Evolutionary conservation across 2,329 filamentous ascomycete species (phyloP).

Genomic region (Pyricularia pennisetigena): DNA sequence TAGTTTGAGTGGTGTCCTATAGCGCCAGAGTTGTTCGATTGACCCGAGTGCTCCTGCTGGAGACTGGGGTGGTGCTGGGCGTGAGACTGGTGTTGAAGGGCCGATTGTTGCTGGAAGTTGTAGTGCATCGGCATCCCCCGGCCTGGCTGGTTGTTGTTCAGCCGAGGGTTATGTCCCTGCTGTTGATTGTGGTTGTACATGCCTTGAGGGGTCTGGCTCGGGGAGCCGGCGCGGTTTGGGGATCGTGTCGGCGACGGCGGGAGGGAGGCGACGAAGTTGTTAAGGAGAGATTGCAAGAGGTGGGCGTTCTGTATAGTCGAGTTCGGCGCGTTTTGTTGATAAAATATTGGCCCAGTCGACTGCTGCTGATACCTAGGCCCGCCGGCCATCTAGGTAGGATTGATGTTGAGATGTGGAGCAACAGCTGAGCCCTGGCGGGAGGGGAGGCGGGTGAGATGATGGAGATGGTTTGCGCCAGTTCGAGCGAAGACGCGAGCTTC

Average conservation of each 20-base stretch:
- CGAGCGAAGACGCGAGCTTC: conserved; percentile 1
- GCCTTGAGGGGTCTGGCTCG: conserved; percentile 27
- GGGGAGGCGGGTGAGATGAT: not conserved
- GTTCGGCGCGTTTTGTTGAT: conserved; percentile 41
- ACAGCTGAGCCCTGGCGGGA: conserved; percentile 4
- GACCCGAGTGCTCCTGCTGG: conserved; percentile 46
- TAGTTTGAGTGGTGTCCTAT: conserved; percentile 52
- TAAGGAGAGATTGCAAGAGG: conserved; percentile 21
- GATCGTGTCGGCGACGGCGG: conserved; percentile 18
- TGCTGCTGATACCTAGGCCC: conserved; percentile 55
- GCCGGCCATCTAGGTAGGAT: conserved; percentile 55
- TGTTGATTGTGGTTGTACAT: conserved; percentile 70
- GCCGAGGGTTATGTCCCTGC: conserved; percentile 64
- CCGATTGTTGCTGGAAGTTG: conserved; percentile 54
- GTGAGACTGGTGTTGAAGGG: conserved; percentile 53
- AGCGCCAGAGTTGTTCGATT: conserved; percentile 43
- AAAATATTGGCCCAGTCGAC: conserved; percentile 43
- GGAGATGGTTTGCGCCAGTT: conserved; percentile 4
- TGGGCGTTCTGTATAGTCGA: conserved; percentile 24
- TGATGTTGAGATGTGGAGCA: conserved; percentile 12
- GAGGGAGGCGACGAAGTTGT: conserved; percentile 19
- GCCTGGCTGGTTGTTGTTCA: conserved; percentile 60
- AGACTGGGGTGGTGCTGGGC: conserved; percentile 53
- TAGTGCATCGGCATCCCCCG: conserved; percentile 57
- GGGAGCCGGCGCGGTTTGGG: conserved; percentile 16